Conservation (phyloP, 768 basidiomycete genomes). For the Mycena galericulata region DNA sequence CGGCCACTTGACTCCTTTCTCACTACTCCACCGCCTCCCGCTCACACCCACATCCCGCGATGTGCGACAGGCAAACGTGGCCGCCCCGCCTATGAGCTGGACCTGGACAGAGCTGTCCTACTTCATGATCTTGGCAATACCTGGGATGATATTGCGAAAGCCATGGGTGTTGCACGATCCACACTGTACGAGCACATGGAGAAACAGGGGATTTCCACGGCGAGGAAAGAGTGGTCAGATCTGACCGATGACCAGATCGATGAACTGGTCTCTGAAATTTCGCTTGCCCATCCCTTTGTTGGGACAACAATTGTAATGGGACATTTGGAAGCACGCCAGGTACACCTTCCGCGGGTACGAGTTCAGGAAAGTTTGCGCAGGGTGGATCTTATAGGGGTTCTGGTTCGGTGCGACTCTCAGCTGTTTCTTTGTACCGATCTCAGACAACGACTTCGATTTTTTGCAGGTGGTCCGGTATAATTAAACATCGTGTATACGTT, state of each 20-base stretch:
- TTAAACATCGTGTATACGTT: not conserved
- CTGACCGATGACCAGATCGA: not conserved
- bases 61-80: not conserved
- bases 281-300: too few relatives aligned
- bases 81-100: not conserved
- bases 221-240: not conserved
- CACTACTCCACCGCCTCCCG: not conserved
- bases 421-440: not conserved
- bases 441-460: too few relatives aligned
- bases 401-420: slow-evolving; percentile 6
- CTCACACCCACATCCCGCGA: not conserved
- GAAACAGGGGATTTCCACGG: not conserved
- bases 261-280: too few relatives aligned
- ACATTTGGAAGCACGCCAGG: too few relatives aligned
- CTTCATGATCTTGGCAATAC: slow-evolving; percentile 5
- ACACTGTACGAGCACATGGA: not conserved
- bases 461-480: not conserved
- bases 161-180: not conserved
- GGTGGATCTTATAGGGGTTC: not conserved
- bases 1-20: not conserved
- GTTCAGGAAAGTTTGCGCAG: slow-evolving; percentile 11
- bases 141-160: not conserved
- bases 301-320: too few relatives aligned
- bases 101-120: not conserved
- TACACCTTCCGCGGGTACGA: not conserved